A percentile compares a stretch with the other conserved stretches of the same genome.
Conservation (phyloP, 2,329 filamentous ascomycete species). For the Immersiporthe knoxdaviesiana region DNA sequence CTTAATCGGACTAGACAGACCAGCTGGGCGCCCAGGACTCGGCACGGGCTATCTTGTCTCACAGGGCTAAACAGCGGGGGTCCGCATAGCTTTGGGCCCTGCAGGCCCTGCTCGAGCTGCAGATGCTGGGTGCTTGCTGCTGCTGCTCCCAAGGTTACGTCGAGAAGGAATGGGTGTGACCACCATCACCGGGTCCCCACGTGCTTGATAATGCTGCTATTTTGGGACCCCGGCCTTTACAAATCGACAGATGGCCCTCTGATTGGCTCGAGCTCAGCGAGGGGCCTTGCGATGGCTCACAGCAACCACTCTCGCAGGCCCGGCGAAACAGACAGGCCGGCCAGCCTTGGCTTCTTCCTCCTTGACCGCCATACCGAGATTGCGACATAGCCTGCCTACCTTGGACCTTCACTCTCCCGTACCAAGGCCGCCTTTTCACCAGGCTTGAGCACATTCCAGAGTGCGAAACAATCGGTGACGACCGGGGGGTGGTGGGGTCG, state of each 20-base stretch:
- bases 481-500: background rate
- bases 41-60: slow-evolving; percentile 2
- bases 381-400: slow-evolving; percentile 10
- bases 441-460: slow-evolving; percentile 2
- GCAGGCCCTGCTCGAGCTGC: background rate
- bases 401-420: background rate
- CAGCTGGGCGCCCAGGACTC: background rate
- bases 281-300: slow-evolving; percentile 1
- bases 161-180: background rate
- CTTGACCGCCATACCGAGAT: slow-evolving; percentile 23
- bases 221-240: slow-evolving; percentile 25
- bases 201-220: slow-evolving; percentile 30
- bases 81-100: background rate
- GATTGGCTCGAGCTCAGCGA: slow-evolving; percentile 18
- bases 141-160: background rate
- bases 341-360: slow-evolving; percentile 14
- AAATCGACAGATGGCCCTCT: slow-evolving; percentile 14
- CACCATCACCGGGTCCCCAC: slow-evolving; percentile 24
- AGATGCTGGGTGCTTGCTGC: background rate
- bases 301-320: background rate
- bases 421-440: slow-evolving; percentile 22
- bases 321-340: slow-evolving; percentile 17
- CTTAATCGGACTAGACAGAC: background rate
- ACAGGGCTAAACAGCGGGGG: slow-evolving; percentile 13
- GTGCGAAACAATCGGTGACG: slow-evolving; percentile 26